Base-by-base conservation (phyloP, 2,329 filamentous ascomycete species). In the Penicillium palitans region DNA sequence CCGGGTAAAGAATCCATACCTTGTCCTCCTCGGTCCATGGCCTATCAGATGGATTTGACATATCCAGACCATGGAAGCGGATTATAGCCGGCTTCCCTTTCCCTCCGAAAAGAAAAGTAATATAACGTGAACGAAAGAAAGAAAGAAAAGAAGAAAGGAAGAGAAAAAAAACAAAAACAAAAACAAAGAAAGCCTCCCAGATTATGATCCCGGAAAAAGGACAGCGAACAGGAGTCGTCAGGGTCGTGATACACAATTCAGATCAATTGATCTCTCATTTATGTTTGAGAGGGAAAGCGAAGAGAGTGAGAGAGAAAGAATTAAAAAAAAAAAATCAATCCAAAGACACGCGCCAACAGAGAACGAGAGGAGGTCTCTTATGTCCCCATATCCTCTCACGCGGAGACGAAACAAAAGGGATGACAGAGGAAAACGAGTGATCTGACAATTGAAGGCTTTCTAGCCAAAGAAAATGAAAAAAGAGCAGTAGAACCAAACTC, bases 11-110 rank as follows among this genome's bases (percentile, higher is more conserved):
- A 27, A 37, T 37, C 21, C 68, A 58, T 77, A 78, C 76, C 75
- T 75, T 78, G 72, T 78, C 76, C 69, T 78, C 76, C 69, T 78
- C 76, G 35, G 74, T 73, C 76, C 76, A 78, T 70, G 71, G 71
- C 64, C 68, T 74, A 64, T 78, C 76, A 57, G 70, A 63, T 74
- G 66, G 69, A 71, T 72, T 74, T 71, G 76, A 78, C 76, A 78
- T 78, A 67, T 76, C 74, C 75, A 58, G 61, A 69, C 67, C 74
- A 76, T 76, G 68, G 68, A 71, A 67, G 62, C 67, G 57, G 65
- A 59, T 57, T 47, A 54, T 48, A 58, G 25, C 58, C 33, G 58
- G 45, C 55, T 47, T 52, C 60, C 62, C 53, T 42, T 60, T 62
- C 45, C 64, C 61, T 58, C 54, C 55, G 54, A 55, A 37, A 59